Evolutionary conservation across 768 basidiomycete genomes (phyloP), one percentile per base, ranked within the genome.

Genomic region (Boletellus ananas): DNA sequence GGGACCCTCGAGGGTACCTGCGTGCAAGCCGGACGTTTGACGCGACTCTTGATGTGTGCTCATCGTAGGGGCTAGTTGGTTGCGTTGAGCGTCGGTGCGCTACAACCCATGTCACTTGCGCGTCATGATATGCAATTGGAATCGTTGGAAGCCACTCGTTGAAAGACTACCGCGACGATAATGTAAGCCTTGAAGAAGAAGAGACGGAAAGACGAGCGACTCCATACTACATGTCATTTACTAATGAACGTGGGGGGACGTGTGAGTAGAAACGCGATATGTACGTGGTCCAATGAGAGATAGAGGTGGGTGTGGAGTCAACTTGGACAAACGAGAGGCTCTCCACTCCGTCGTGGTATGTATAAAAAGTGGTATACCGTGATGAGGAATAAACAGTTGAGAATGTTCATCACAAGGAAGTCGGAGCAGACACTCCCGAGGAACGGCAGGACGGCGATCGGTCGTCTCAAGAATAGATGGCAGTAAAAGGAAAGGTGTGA

Each of bases 1-100:
- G 69, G 18, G 81, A 84, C 54, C 65, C 66, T 21, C 64, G 72
- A 16, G 62, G 64, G 18, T 58, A 72, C 42, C 52, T 75, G 34
- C 49, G 6, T 14, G 56, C 66, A 18, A 57, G 53, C 16, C 57
- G 55, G n/a, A 52, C 54, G 17, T 61, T 66, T 11, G 21, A 47
- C 16, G 9, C 58, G 25, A 8, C 34, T 16, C 36, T 53, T 34
- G 12, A 41, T 16, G 23, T 2, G 7, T 25, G 23, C 23, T 25
- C 23, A 25, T 7, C 42, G 34, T 55, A 25, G 4, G 23, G 23
- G 52, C 17, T 16, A 18, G 13, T 14, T 27, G 34, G n/a, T 6
- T 13, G 37, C 12, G 9, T 44, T n/a, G 7, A 38, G 42, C 13
- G 12, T 36, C 40, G 34, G 41, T 34, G 20, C 29, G 21, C 36